Percentiles rank a stretch among this genome's conserved stretches.
Evolutionary conservation across 768 basidiomycete genomes (phyloP).

Genomic region (Cytidiella melzeri): DNA sequence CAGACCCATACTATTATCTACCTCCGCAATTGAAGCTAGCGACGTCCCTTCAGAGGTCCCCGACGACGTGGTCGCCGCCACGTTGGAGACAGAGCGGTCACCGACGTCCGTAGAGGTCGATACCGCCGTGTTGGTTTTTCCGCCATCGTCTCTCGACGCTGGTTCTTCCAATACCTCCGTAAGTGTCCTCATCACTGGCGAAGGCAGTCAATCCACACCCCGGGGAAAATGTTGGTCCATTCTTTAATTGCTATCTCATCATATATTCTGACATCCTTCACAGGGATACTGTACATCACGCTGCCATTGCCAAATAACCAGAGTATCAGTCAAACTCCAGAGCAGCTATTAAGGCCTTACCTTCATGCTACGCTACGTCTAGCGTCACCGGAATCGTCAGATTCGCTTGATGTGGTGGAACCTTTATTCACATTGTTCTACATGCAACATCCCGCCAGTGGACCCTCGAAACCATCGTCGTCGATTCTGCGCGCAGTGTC

Average conservation of each 20-base stretch:
- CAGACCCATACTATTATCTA: constrained; percentile 28
- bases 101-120: constrained; percentile 36
- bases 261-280: background rate
- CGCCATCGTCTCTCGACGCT: constrained; percentile 49
- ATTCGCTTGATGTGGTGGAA: constrained; percentile 15
- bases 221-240: constrained; percentile 57
- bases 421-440: constrained; percentile 54
- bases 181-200: constrained; percentile 63
- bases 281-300: constrained; percentile 57
- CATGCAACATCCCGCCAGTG: constrained; percentile 33
- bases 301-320: constrained; percentile 36
- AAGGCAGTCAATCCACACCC: constrained; percentile 70
- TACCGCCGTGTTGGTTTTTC: constrained; percentile 68
- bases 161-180: constrained; percentile 44
- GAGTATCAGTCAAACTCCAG: constrained; percentile 23
- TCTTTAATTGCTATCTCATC: background rate
- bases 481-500: constrained; percentile 27
- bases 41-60: constrained; percentile 18
- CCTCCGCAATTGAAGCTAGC: constrained; percentile 26
- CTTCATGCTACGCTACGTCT: constrained; percentile 39
- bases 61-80: background rate
- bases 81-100: constrained; percentile 6
- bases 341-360: constrained; percentile 50
- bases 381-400: constrained; percentile 6
- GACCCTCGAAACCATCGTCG: constrained; percentile 6